Evolutionary conservation across 2,329 filamentous ascomycete genomes (phyloP), one percentile per base, ranked within the genome.

Genomic region (Trichoderma sp.): DNA sequence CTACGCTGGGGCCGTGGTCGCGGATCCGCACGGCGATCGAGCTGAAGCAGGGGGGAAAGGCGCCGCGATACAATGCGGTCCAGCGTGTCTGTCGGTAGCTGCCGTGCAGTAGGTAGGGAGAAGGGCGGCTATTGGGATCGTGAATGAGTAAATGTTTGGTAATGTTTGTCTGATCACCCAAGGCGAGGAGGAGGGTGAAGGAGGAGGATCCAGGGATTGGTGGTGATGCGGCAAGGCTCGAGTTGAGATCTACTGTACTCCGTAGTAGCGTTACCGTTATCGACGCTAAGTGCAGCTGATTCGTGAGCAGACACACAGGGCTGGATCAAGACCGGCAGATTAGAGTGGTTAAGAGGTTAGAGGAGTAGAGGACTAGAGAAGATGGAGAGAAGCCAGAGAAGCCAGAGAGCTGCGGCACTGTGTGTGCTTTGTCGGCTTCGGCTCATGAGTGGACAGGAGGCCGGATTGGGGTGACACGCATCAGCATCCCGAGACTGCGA

Each of bases 211-310:
- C 27, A 54, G 52, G 52, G 52, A 32, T 34, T 54, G 52, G 52
- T 32, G 52, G 32, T 50, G 72, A 71, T 64, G 68, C 45, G 34
- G 34, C 57, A 27, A 66, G 39, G 72, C 73, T 54, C 68, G 72
- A 72, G 72, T 70, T 57, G 56, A 56, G 32, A 71, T 72, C 72
- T 74, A n/a, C n/a, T n/a, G n/a, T n/a, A n/a, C n/a, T n/a, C n/a
- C n/a, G n/a, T n/a, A 74, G 72, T 74, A 73, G 72, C 71, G 57
- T 57, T 69, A 32, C 56, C 48, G 45, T 39, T 25, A 19, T 54
- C 9, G 53, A 56, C 53, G 32, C 58, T 25, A 48, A 53, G 59
- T 19, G 27, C 42, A 50, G 32, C 9, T 37, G 59, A 19, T 37
- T 34, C 34, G 52, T n/a, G 39, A 45, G n/a, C 25, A 32, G 12